Percentiles rank a stretch among this genome's conserved stretches.
Conservation (phyloP, 345 rosid genomes). For the Corymbia maculata region DNA sequence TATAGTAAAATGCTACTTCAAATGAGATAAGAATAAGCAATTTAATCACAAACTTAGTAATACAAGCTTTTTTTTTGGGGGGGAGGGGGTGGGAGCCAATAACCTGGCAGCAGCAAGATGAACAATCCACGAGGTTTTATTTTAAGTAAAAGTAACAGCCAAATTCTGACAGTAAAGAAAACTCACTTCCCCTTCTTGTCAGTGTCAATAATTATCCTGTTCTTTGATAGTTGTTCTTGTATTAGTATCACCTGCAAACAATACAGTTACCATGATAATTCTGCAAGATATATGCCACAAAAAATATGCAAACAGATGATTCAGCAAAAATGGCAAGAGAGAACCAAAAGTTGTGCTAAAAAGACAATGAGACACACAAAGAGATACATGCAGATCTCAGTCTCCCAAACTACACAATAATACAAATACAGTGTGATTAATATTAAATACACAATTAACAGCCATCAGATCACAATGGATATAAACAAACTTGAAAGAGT, state of each 20-base stretch:
- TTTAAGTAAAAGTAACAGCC: not conserved
- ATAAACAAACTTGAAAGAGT: not conserved
- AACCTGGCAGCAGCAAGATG: not conserved
- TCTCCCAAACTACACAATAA: not conserved
- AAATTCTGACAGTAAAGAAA: not conserved
- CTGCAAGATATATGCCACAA: not conserved
- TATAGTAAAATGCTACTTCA: not conserved
- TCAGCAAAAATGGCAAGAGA: not conserved
- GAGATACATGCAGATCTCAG: not conserved
- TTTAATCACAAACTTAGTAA: not conserved
- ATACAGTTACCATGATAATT: not conserved
- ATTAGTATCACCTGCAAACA: conserved; percentile 66
- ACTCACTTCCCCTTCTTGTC: conserved; percentile 97
- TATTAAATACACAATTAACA: not conserved
- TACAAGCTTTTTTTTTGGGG: not conserved
- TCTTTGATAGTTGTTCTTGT: conserved; percentile 95
- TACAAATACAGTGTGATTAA: not conserved
- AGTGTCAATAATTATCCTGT: conserved; percentile 81
- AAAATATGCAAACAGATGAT: not conserved
- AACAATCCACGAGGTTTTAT: not conserved
- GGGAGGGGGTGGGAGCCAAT: not conserved
- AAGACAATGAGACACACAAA: not conserved
- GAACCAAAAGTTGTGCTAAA: not conserved
- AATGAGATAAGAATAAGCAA: not conserved
- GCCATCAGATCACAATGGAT: not conserved